These are phyloP conservation scores for Bothriochloa decipiens DNA, from an alignment of 176 grass and related monocot genomes.

Conservation along the genomic window DNA sequence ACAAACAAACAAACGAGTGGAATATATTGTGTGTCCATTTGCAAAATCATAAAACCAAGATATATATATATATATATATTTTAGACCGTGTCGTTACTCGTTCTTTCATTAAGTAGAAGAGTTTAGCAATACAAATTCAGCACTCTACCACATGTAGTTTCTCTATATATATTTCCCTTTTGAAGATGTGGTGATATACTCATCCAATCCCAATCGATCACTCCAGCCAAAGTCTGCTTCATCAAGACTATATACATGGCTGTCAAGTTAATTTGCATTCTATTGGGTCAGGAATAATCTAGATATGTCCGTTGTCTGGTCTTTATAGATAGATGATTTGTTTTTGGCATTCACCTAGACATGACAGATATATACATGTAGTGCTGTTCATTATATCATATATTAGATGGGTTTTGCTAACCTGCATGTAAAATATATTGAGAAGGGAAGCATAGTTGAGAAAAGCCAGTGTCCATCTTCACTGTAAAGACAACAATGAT, in stretches of 20 bases:
- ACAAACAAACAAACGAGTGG: background rate
- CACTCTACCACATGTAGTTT: background rate
- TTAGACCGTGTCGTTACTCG: too few relatives aligned
- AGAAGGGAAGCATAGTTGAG: constrained; percentile 10
- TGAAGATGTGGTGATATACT: background rate
- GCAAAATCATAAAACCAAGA: too few relatives aligned
- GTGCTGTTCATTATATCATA: background rate
- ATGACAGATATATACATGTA: background rate
- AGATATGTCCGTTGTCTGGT: background rate
- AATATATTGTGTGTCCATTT: background rate
- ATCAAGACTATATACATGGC: background rate
- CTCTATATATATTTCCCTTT: background rate
- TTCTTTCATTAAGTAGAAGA: too few relatives aligned
- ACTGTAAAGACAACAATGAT: constrained; percentile 49
- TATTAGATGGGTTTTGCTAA: constrained; percentile 9
- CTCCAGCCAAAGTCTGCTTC: too few relatives aligned
- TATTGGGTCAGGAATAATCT: background rate
- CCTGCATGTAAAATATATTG: constrained; percentile 8
- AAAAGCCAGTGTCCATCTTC: constrained; percentile 21
- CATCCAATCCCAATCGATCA: background rate
- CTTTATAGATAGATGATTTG: background rate
- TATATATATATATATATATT: background rate
- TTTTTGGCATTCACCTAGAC: background rate
- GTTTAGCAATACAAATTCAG: too few relatives aligned
- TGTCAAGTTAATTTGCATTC: background rate